Conservation (phyloP, 805 yeast genomes). For the Metschnikowia hibisci region DNA sequence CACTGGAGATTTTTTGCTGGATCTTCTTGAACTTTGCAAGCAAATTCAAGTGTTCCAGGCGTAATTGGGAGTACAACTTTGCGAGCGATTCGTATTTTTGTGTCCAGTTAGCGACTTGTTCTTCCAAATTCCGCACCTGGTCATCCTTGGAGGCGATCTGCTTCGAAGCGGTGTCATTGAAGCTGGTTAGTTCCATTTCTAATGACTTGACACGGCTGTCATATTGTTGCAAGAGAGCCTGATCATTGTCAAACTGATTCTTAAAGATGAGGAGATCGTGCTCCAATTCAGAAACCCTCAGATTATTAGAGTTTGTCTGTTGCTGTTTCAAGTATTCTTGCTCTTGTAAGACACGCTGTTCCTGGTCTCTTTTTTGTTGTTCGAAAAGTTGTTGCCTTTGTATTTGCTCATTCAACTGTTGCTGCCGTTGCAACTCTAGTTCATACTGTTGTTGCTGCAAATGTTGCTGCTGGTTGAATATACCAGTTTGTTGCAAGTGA, state of each 20-base stretch:
- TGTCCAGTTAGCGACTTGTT: slow-evolving; percentile 75
- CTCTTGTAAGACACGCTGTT: slow-evolving; percentile 63
- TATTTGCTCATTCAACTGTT: slow-evolving; percentile 62
- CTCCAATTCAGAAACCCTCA: slow-evolving; percentile 75
- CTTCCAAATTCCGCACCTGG: slow-evolving; percentile 60
- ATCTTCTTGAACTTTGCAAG: slow-evolving; percentile 73
- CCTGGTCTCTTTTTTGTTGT: slow-evolving; percentile 69
- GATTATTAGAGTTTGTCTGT: slow-evolving; percentile 68
- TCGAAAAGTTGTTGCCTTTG: slow-evolving; percentile 73
- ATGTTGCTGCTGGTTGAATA: slow-evolving; percentile 47
- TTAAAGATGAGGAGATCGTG: slow-evolving; percentile 71
- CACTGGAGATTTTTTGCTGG: slow-evolving; percentile 81
- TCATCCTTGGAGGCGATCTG: slow-evolving; percentile 78
- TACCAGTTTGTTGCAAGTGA: slow-evolving; percentile 53
- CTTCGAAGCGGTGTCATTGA: slow-evolving; percentile 62
- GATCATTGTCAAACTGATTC: slow-evolving; percentile 84
- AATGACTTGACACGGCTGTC: slow-evolving; percentile 79
- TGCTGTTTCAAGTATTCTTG: slow-evolving; percentile 67
- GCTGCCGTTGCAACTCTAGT: slow-evolving; percentile 58
- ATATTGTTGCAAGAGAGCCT: slow-evolving; percentile 76
- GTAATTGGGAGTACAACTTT: slow-evolving; percentile 80
- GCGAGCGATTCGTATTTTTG: slow-evolving; percentile 87
- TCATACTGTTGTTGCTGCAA: slow-evolving; percentile 61
- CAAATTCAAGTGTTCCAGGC: slow-evolving; percentile 84
- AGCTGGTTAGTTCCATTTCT: slow-evolving; percentile 63